phyloP scores from a whole-genome alignment of 257 asterid species.

The Capsicum rhomboideum region DNA sequence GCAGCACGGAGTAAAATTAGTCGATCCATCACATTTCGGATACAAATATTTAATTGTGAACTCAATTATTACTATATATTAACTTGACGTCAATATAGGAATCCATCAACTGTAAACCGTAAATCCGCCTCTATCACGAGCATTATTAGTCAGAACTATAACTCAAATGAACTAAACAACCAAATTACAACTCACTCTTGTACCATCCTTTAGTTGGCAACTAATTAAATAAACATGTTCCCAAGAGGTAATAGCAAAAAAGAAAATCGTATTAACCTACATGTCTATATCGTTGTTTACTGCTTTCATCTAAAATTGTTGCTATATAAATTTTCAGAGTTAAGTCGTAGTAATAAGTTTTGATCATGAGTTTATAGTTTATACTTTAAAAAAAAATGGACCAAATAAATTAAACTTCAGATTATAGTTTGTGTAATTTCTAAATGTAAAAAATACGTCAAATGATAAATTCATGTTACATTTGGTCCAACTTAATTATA shows the following conservation, averaged over 20 bases:
- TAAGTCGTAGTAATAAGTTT: too few species aligned
- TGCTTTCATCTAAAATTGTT: background rate
- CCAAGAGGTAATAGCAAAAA: background rate
- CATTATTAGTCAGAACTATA: background rate
- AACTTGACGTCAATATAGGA: background rate
- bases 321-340: background rate
- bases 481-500: background rate
- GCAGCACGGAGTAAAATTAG: background rate
- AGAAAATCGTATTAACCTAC: background rate
- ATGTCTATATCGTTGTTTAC: background rate
- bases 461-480: background rate
- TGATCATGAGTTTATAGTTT: too few species aligned
- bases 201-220: background rate
- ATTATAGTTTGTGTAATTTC: background rate
- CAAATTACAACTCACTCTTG: background rate
- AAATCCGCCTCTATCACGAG: accelerated
- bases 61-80: too few species aligned
- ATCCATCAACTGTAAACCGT: background rate
- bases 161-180: background rate
- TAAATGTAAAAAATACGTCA: too few species aligned
- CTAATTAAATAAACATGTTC: background rate
- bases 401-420: background rate
- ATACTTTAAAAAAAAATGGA: background rate
- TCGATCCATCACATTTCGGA: background rate
- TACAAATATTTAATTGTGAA: background rate